phyloP scores from a whole-genome alignment of 257 asterid species.

The Plantago ovata region DNA sequence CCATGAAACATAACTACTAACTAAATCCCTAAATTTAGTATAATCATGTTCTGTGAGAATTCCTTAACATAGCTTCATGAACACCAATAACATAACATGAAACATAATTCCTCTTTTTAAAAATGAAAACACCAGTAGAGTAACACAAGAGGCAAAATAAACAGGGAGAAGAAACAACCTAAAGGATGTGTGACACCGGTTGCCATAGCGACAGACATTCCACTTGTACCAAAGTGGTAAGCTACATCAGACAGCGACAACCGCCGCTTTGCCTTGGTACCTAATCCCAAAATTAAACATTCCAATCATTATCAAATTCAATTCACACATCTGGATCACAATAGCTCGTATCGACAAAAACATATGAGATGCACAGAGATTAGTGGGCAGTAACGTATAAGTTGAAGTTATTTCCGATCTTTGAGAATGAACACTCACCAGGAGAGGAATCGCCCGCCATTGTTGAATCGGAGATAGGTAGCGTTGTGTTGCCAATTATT shows the following conservation, averaged over 20 bases:
- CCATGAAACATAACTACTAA: no score
- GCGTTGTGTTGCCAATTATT: no score
- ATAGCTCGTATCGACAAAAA: no score
- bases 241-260: constrained; percentile 53
- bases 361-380: no score
- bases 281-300: constrained; percentile 23
- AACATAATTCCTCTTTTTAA: not conserved
- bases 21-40: no score
- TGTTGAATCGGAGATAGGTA: not conserved
- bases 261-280: constrained; percentile 38
- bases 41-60: no score
- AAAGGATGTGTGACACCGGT: constrained; percentile 89
- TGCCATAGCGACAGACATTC: constrained; percentile 86
- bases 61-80: no score
- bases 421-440: no score
- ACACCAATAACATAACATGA: not conserved
- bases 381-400: no score
- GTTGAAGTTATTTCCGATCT: no score
- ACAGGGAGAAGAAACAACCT: constrained; percentile 37
- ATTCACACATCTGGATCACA: not conserved
- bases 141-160: not conserved
- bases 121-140: not conserved
- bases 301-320: not conserved
- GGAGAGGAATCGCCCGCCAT: constrained; percentile 36
- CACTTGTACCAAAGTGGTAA: constrained; percentile 84